Base-by-base conservation (phyloP, 164 flowering plant genomes). In the Macadamia integrifolia region DNA sequence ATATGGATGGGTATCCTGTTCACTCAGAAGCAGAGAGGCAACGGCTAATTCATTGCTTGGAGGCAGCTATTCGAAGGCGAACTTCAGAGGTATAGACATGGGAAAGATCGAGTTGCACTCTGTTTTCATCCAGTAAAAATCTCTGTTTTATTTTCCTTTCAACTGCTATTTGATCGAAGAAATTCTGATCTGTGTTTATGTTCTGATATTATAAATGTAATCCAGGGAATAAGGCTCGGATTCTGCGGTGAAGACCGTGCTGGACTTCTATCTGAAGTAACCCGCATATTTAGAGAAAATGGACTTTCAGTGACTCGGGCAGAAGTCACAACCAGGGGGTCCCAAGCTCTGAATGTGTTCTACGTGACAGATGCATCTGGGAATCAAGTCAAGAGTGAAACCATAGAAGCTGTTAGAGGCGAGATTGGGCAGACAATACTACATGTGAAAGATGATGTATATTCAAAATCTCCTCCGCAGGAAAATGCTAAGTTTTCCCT, bases 231-330 rank as follows among this genome's bases (percentile, higher is more conserved):
- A 71, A 80, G 88, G 66, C 83, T 93, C 8, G 97, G 91, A 75
- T 81, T 94, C 3, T 92, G 97, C 66, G 35, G 88, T 17, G 91
- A 90, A 9, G 98, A 94, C 70, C 81, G 95, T 42, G 77, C 74
- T 31, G 99, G 99, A 13, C 96, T 92, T 55, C 79, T 94, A 35
- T 84, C 97, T 1, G 97, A 94, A 30, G 93, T 88, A 31, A 94
- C 98, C 35, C 93, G 97, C 17, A 92, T 90, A 50, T 94, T 92
- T 58, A 82, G 98, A 77, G 98, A 94, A 71, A 88, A 94, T 31
- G 95, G 97, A 30, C 85, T 94, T 2, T 80, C 91, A 5, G 96
- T 94, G 11, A 83, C 88, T 50, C 87, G 85, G 62, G 98, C 98
- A 40, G 98, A 91, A 82, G 95, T 94, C 7, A 82, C 92, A 11